Base-by-base conservation (phyloP, 257 asterid genomes). In the Fraxinus americana region DNA sequence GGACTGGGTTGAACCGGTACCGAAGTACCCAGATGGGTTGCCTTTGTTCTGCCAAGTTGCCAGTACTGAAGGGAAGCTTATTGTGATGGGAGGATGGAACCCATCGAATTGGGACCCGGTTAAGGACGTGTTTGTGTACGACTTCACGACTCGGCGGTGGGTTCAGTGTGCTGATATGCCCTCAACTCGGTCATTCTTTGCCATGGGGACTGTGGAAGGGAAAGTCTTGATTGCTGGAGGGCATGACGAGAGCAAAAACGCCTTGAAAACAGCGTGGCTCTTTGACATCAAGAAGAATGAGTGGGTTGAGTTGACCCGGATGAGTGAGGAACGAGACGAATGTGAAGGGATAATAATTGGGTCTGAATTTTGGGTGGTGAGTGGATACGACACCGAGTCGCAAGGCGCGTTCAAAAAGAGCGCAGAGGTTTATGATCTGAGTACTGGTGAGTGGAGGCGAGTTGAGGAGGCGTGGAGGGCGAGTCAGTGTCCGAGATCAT, bases 291-390 rank as follows among this genome's bases (percentile, higher is more conserved):
- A 75, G 2, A 14, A 29, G 67, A 74, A 89, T 67, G 87, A 82
- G 86, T 94, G 98, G 99, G 38, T 78, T 0, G 97, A 92, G 85
- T 77, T 92, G 87, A 36, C 78, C 3, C 11, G 75, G 79, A 94
- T 94, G 98, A 80, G 85, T 0, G 95, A 91, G 87, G 97, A 85
- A 81, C 83, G 99, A 38, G 99, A 94, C 84, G 99, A 92, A 87
- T 92, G 99, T 79, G 97, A 91, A 83, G 99, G 98, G 1, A 30
- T 86, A 0, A 71, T 92, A 0, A 50, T 90, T 34, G 98, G 95
- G 67, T 74, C 87, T 13, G 94, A 88, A 81, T 89, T 94, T 67
- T 92, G 97, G 97, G 98, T 92, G 19, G 96, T 94, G 50, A 90
- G 97, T 54, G 99, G 99, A 3, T 94, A 92, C 77, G 97, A 86